Conservation (phyloP, 306 rosid genomes). For the Lablab purpureus region DNA sequence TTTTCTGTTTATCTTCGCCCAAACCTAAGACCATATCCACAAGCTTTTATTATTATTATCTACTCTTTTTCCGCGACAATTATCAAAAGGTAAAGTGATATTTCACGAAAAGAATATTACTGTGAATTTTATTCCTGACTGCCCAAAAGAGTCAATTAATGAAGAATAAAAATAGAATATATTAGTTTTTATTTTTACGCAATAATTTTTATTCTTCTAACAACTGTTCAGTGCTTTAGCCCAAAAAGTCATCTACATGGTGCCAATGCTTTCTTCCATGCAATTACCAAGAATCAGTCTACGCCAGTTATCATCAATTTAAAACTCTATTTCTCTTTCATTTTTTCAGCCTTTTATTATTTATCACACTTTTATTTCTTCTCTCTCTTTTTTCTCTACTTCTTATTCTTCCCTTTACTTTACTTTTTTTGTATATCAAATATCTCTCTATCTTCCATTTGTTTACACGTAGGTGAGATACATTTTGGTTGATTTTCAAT, state of each 20-base stretch:
- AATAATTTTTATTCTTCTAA: not conserved
- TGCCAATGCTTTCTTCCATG: not conserved
- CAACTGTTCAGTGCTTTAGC: not conserved
- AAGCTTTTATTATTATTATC: not conserved
- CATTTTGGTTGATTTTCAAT: not conserved
- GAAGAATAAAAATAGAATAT: not conserved
- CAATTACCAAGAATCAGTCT: not conserved
- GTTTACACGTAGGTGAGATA: not conserved
- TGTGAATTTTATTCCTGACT: not conserved
- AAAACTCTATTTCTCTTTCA: not conserved
- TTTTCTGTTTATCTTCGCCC: not conserved
- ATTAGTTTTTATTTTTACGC: not conserved
- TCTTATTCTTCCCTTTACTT: too few species aligned
- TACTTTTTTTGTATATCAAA: too few species aligned
- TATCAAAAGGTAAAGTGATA: not conserved
- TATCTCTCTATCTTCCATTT: not conserved
- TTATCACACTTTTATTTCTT: not conserved
- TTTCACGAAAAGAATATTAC: constrained; percentile 1
- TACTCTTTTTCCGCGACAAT: not conserved
- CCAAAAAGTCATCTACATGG: not conserved
- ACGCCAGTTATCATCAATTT: not conserved
- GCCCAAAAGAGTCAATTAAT: not conserved
- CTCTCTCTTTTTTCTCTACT: not conserved
- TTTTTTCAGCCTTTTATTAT: too few species aligned
- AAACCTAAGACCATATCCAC: not conserved